Evolutionary conservation across 2,329 filamentous ascomycete species (phyloP).

Genomic region (Pseudocercospora musae): DNA sequence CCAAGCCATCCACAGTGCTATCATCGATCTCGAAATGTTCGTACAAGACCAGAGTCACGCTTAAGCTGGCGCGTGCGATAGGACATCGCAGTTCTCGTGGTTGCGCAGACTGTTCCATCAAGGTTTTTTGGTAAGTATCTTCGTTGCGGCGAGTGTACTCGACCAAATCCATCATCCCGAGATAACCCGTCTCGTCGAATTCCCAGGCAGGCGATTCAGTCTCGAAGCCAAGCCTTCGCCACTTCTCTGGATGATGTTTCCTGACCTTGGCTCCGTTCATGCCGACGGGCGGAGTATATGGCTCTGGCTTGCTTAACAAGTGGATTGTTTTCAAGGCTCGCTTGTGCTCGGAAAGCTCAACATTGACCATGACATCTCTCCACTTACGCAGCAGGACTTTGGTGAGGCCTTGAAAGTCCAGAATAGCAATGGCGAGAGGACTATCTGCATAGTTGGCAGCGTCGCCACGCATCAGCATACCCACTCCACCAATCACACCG

Average conservation of each 20-base stretch:
- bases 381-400: slow-evolving; percentile 61
- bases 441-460: slow-evolving; percentile 86
- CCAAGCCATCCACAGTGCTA: slow-evolving; percentile 17
- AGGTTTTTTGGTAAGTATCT: slow-evolving; percentile 84
- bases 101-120: slow-evolving; percentile 81
- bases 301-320: slow-evolving; percentile 52
- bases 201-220: slow-evolving; percentile 82
- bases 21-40: slow-evolving; percentile 90
- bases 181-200: slow-evolving; percentile 79
- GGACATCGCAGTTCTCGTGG: slow-evolving; percentile 74
- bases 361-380: slow-evolving; percentile 78
- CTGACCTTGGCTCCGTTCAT: slow-evolving; percentile 39
- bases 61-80: slow-evolving; percentile 78
- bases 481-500: slow-evolving; percentile 88
- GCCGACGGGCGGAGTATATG: slow-evolving; percentile 52
- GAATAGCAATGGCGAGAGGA: slow-evolving; percentile 78
- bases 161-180: slow-evolving; percentile 96
- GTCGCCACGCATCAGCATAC: slow-evolving; percentile 87
- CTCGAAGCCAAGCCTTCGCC: slow-evolving; percentile 87
- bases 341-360: slow-evolving; percentile 84
- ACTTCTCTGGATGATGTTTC: slow-evolving; percentile 83
- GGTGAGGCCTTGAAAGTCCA: slow-evolving; percentile 85
- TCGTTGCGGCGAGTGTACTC: slow-evolving; percentile 92
- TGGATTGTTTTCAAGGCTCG: slow-evolving; percentile 82
- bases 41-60: slow-evolving; percentile 83